These are phyloP conservation scores for Logfia minima DNA, from an alignment of 129 eudicot species.

Conservation along the genomic window DNA sequence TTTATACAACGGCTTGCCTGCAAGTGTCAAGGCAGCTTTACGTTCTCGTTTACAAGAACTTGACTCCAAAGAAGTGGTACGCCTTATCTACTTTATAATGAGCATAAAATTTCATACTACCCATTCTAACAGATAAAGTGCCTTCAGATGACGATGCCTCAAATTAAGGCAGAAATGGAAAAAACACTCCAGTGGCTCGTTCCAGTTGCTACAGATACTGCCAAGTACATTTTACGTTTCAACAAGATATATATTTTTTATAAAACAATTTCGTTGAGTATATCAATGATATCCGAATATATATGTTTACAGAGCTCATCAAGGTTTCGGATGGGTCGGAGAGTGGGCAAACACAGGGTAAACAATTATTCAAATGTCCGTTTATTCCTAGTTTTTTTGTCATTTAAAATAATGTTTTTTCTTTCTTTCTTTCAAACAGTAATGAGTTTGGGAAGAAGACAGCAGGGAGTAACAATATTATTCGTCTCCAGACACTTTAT, in stretches of 20 bases:
- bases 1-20: slow-evolving; percentile 76
- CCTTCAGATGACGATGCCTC: slow-evolving; percentile 74
- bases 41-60: slow-evolving; percentile 55
- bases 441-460: slow-evolving; percentile 77
- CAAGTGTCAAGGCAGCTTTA: slow-evolving; percentile 61
- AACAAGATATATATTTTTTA: background rate
- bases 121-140: background rate
- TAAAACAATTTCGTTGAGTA: background rate
- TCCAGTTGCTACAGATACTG: slow-evolving; percentile 86
- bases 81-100: slow-evolving; percentile 11
- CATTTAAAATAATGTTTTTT: background rate
- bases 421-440: slow-evolving; percentile 37
- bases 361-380: slow-evolving; percentile 8
- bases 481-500: slow-evolving; percentile 62
- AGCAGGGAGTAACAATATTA: slow-evolving; percentile 41
- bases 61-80: slow-evolving; percentile 67
- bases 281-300: background rate
- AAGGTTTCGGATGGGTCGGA: slow-evolving; percentile 96
- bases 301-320: slow-evolving; percentile 67
- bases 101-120: background rate
- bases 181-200: slow-evolving; percentile 89
- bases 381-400: background rate
- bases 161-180: slow-evolving; percentile 93
- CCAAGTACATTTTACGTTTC: slow-evolving; percentile 52
- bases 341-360: slow-evolving; percentile 95